Evolutionary conservation across 2,329 filamentous ascomycete species (phyloP), one percentile per base, ranked within the genome.

Genomic region (Fusarium floridanum): DNA sequence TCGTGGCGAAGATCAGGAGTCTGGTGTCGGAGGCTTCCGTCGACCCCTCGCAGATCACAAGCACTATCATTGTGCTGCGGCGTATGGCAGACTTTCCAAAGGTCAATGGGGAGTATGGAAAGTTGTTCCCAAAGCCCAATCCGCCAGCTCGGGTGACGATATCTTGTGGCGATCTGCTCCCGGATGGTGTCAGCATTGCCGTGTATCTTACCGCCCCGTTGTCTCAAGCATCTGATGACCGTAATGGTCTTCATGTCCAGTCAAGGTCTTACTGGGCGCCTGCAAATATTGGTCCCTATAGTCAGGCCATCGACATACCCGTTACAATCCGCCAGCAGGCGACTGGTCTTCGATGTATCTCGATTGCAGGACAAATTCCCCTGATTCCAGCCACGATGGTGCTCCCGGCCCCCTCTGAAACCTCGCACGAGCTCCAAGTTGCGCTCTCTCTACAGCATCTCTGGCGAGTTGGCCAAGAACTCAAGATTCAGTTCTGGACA

Each of bases 241-340:
- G 93, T 83, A 86, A 88, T 61, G 90, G 90, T 0, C 88, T 98
- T 1, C 97, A 99, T 81, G 95, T 99, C 7, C 97, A 98, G 83
- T 95, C 94, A 5, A 88, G 94, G 43, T 97, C 95, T 12, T 98
- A 98, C 86, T 99, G 97, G 97, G 97, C 97, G 0, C 97, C 97
- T 0, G 96, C 97, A 22, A 98, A 98, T 80, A 98, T 99, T 64
- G 97, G 97, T 0, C 97, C 97, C 0, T 98, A 98, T 83, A 98
- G 95, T 66, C 97, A 99, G 84, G 95, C 95, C 5, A 91, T 97
- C 60, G 87, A 89, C 3, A 84, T 90, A 12, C 83, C 81, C 5
- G 64, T 83, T 14, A 77, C 76, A 17, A 63, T 66, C 14, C 59
- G 62, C 9, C 39, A 62, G 6, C 64, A 69, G 17, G 57, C 63